phyloP scores from a whole-genome alignment of 176 grass and related monocot genomes.

The Avena atlantica region DNA sequence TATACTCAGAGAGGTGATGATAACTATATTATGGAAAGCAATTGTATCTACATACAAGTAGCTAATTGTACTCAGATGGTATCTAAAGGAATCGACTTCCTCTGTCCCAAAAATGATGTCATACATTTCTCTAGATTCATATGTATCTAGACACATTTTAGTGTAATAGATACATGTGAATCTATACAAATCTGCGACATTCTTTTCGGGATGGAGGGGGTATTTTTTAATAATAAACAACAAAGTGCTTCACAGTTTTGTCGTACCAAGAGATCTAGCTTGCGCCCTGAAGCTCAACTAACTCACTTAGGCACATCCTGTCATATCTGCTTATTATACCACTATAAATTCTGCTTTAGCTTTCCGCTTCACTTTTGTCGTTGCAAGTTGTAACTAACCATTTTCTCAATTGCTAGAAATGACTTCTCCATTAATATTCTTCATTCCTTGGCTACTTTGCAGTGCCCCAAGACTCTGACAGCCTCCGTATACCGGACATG shows the following conservation, averaged over 20 bases:
- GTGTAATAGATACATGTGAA: too few species aligned
- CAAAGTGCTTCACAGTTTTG: not conserved
- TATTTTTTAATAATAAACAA: not conserved
- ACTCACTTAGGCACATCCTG: too few species aligned
- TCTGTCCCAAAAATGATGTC: too few species aligned
- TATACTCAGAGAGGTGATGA: not conserved
- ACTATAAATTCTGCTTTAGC: not conserved
- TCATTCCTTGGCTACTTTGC: conserved; percentile 30
- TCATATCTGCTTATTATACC: too few species aligned
- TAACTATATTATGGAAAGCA: not conserved
- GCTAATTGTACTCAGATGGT: not conserved
- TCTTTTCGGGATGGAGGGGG: too few species aligned
- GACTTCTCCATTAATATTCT: conserved; percentile 4
- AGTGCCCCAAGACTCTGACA: conserved; percentile 92
- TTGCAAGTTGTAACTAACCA: not conserved
- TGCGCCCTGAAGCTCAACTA: not conserved
- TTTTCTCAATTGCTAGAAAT: not conserved
- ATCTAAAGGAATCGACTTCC: not conserved
- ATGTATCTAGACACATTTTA: too few species aligned
- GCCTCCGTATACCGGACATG: conserved; percentile 67
- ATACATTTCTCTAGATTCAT: too few species aligned
- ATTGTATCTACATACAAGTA: not conserved
- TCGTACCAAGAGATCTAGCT: not conserved
- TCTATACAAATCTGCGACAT: too few species aligned
- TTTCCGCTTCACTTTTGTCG: not conserved